These are phyloP conservation scores for Aureobasidium vineae DNA, from an alignment of 2,329 filamentous ascomycete genomes.

Conservation along the genomic window DNA sequence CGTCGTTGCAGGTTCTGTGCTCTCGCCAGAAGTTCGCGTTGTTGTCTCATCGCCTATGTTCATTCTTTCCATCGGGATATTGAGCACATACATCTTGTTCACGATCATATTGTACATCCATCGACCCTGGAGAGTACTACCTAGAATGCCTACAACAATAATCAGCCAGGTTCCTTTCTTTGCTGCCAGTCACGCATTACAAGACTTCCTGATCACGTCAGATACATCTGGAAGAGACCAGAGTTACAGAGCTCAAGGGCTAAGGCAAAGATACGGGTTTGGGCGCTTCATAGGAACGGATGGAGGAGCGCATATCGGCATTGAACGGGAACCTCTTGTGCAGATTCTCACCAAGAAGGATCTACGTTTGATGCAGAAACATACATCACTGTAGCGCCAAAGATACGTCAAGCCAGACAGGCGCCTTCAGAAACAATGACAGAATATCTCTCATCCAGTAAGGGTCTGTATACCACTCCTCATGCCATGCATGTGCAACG, in stretches of 20 bases:
- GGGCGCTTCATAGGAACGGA: constrained; percentile 53
- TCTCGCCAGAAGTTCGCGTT: constrained; percentile 43
- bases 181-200: constrained; percentile 48
- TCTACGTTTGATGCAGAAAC: not conserved
- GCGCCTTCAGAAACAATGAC: not conserved
- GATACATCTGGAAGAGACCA: constrained; percentile 32
- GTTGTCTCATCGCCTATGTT: constrained; percentile 53
- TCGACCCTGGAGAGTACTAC: constrained; percentile 46
- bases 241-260: constrained; percentile 28
- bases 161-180: constrained; percentile 51
- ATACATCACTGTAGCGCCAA: constrained; percentile 7
- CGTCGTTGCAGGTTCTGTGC: constrained; percentile 27
- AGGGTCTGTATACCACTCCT: not conserved
- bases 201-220: constrained; percentile 38
- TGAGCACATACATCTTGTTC: constrained; percentile 47
- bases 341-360: constrained; percentile 12
- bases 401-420: not conserved
- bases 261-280: constrained; percentile 45
- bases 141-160: constrained; percentile 54
- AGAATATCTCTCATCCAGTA: not conserved
- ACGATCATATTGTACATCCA: constrained; percentile 47
- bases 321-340: constrained; percentile 50
- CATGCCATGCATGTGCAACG: not conserved
- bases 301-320: constrained; percentile 50
- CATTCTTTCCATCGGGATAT: constrained; percentile 45